Conservation (phyloP, 768 basidiomycete genomes). For the Psilocybe tampanensis region DNA sequence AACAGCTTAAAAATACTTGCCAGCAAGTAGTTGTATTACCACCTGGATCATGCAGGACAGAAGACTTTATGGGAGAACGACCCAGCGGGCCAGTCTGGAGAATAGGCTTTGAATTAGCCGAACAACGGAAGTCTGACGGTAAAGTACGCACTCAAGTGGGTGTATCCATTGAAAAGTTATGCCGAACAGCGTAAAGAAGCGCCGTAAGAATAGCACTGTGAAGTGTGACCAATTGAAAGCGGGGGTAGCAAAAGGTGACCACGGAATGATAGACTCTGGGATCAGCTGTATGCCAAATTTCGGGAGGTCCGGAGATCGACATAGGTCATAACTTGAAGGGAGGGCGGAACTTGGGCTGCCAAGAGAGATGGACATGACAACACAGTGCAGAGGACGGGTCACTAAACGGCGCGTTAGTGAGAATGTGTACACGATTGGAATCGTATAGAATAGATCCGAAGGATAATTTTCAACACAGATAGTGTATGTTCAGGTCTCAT, state of each 20-base stretch:
- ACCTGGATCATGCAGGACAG: neutral
- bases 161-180: slow-evolving; percentile 4
- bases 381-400: neutral
- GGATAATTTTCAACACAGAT: neutral
- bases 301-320: too few species aligned
- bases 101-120: neutral
- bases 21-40: slow-evolving; percentile 9
- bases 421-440: neutral
- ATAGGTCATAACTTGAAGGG: too few species aligned
- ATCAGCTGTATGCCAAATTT: neutral
- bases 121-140: neutral
- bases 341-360: neutral
- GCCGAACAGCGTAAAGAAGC: neutral
- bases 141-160: neutral
- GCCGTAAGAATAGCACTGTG: neutral
- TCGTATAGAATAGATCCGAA: neutral
- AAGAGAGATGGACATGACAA: neutral
- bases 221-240: neutral
- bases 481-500: neutral
- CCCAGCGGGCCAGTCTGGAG: neutral
- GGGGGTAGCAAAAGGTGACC: neutral
- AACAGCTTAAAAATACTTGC: slow-evolving; percentile 1
- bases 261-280: neutral
- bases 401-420: neutral
- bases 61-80: slow-evolving; percentile 1